Evolutionary conservation across 2,329 filamentous ascomycete genomes (phyloP), one percentile per base, ranked within the genome.

Genomic region (Aschersonia sp.): DNA sequence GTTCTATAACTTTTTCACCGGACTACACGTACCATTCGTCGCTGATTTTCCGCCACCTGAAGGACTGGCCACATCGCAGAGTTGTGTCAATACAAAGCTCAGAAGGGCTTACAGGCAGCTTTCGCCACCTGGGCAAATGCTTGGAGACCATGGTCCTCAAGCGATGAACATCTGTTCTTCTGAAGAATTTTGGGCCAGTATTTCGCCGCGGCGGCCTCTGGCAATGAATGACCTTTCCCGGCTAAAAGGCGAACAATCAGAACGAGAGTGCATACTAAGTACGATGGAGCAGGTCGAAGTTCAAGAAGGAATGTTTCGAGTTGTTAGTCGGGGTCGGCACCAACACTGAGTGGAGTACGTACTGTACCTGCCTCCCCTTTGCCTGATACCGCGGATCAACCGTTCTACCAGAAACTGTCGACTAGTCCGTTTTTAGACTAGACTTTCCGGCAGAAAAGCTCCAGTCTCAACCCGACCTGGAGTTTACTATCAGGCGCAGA

Each of bases 51-150:
- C 83, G 83, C 92, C 92, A 98, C 69, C 90, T 82, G 57, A 98
- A 98, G 0, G 90, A 95, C 63, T 98, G 92, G 4, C 92, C 92
- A 62, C 92, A 98, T 52, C 90, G 82, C 35, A 98, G 70, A 0
- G 88, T 95, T 0, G 90, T 98, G 57, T 95, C 87, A 54, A 98
- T 88, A 62, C 87, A 95, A 4, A 98, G 76, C 61, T 98, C 92
- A 4, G 81, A 77, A 35, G 95, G 68, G 51, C 74, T 84, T 41
- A 95, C 70, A 30, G 92, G 88, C 55, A 98, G 68, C 68, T 86
- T 94, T 53, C 79, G 79, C 92, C 92, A 98, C 61, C 87, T 84
- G 12, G 81, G 73, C n/a, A 79, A 70, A 32, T 72, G 73, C 45
- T 62, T 62, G 45, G 65, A 48, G 43, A 68, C 59, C 63, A 67